phyloP scores from a whole-genome alignment of 2,329 filamentous ascomycete genomes.

The Apiospora arundinis region DNA sequence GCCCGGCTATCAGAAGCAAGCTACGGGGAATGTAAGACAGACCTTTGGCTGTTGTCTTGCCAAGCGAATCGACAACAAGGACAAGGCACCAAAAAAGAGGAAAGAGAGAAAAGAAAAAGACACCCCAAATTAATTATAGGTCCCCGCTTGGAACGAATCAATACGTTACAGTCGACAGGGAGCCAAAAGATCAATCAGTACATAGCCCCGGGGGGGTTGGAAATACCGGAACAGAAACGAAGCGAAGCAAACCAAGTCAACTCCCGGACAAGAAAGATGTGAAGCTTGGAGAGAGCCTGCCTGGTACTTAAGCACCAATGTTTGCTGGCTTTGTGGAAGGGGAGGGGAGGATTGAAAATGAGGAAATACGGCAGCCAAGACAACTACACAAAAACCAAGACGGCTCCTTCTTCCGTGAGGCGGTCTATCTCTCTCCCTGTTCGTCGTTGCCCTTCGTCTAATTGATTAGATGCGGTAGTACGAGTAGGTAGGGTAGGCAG shows the following conservation, averaged over 20 bases:
- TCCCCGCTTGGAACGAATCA: not conserved
- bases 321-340: not conserved
- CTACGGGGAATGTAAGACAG: constrained; percentile 8
- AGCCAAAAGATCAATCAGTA: not conserved
- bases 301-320: too few species aligned
- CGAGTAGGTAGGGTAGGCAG: not conserved
- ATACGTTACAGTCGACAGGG: not conserved
- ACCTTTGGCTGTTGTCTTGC: constrained; percentile 11
- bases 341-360: not conserved
- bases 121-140: not conserved
- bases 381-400: not conserved
- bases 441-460: not conserved
- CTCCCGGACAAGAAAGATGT: not conserved
- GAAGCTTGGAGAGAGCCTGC: not conserved
- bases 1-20: not conserved
- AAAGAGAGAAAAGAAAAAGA: not conserved
- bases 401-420: not conserved
- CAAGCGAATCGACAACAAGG: not conserved
- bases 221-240: not conserved
- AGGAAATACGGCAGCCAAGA: not conserved
- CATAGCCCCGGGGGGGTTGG: not conserved
- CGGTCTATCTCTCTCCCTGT: not conserved
- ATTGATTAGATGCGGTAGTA: not conserved
- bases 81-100: not conserved
- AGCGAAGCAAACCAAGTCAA: not conserved